Evolutionary conservation across 768 basidiomycete species (phyloP).

Genomic region (Pleurotus citrinopileatus): DNA sequence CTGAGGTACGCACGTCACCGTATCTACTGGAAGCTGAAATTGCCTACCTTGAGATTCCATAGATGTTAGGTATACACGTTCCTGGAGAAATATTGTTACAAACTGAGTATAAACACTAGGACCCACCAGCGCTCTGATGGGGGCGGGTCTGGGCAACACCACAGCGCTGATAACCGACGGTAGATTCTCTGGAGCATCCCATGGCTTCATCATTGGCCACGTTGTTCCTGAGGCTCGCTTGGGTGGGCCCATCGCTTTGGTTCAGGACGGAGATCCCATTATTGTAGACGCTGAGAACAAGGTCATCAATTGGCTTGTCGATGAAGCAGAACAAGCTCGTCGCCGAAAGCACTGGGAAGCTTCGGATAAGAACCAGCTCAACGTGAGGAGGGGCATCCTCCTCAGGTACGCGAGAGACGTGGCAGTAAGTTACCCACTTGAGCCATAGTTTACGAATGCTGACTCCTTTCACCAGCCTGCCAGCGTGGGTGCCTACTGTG

Average conservation of each 20-base stretch:
- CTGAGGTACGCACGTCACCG: constrained; percentile 47
- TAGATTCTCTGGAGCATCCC: constrained; percentile 80
- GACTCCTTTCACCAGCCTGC: constrained; percentile 54
- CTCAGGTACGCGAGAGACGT: constrained; percentile 84
- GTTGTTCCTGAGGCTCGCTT: constrained; percentile 63
- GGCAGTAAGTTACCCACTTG: constrained; percentile 53
- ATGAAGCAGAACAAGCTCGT: constrained; percentile 57
- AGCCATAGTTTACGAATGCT: constrained; percentile 5
- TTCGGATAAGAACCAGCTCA: constrained; percentile 59
- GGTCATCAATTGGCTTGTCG: constrained; percentile 71
- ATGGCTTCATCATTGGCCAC: constrained; percentile 54
- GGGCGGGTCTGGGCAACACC: constrained; percentile 74
- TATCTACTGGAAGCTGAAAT: background rate
- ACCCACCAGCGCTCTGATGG: constrained; percentile 81
- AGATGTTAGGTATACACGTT: constrained; percentile 36
- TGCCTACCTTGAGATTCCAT: background rate
- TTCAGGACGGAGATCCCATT: constrained; percentile 79
- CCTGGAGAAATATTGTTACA: background rate
- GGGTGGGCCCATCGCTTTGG: constrained; percentile 86
- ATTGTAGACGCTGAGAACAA: constrained; percentile 66
- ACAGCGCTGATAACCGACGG: constrained; percentile 88
- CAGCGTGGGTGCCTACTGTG: constrained; percentile 78
- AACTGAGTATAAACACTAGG: constrained; percentile 33
- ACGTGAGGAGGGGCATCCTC: constrained; percentile 71
- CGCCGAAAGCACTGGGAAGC: constrained; percentile 70